Evolutionary conservation across 1,284 basidiomycete genomes (phyloP).

Genomic region (Moniliophthora roreri): DNA sequence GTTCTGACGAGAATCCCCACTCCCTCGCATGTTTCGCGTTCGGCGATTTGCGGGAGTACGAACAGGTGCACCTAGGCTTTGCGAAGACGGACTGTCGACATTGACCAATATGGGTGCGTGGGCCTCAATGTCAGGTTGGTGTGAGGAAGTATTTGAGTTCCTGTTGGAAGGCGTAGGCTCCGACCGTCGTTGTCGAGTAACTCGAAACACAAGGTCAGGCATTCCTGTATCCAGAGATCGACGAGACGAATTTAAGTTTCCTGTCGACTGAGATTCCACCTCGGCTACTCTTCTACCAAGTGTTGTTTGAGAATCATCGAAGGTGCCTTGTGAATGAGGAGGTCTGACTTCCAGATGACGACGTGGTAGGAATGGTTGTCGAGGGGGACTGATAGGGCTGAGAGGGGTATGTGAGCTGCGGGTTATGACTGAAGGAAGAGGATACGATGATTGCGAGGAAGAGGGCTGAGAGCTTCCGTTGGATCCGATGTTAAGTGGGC

Average conservation of each 20-base stretch:
- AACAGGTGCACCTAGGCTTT: background rate
- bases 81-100: background rate
- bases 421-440: background rate
- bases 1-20: background rate
- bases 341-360: background rate
- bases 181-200: too few species aligned
- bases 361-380: background rate
- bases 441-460: background rate
- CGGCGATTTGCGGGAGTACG: background rate
- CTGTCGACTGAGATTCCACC: background rate
- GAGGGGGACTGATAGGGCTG: conserved; percentile 2
- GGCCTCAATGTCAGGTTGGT: too few species aligned
- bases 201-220: background rate
- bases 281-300: conserved; percentile 1
- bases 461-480: background rate
- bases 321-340: background rate
- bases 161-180: too few species aligned
- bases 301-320: background rate
- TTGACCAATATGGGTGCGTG: too few species aligned
- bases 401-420: background rate
- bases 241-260: background rate
- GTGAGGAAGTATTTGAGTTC: too few species aligned
- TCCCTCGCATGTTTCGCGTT: background rate
- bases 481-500: background rate
- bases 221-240: background rate